Evolutionary conservation across 176 grass and related monocot genomes (phyloP).

Genomic region (Avena atlantica): DNA sequence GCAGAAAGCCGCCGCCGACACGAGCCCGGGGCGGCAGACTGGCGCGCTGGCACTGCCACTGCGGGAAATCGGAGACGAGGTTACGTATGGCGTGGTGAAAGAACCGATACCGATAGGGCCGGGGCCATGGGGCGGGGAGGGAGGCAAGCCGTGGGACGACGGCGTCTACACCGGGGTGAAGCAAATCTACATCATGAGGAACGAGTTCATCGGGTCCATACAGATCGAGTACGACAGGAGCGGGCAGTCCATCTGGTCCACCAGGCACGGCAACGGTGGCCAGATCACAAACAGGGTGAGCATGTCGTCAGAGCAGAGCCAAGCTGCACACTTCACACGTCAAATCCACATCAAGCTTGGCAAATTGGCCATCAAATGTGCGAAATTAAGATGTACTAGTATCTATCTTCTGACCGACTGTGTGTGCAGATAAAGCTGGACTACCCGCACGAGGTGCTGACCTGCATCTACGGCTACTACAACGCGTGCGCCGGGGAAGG

Average conservation of each 20-base stretch:
- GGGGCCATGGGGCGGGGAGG: conserved; percentile 91
- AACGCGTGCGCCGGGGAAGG: conserved; percentile 52
- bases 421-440: conserved; percentile 77
- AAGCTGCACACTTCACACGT: background rate
- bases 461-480: conserved; percentile 83
- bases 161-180: conserved; percentile 87
- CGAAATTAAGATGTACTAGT: background rate
- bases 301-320: background rate
- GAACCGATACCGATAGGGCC: conserved; percentile 75
- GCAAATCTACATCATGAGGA: conserved; percentile 75
- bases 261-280: conserved; percentile 71
- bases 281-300: conserved; percentile 75
- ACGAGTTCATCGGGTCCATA: conserved; percentile 70
- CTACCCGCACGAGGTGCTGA: conserved; percentile 84
- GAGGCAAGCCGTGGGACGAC: conserved; percentile 86
- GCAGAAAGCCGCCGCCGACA: conserved; percentile 30
- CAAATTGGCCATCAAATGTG: background rate
- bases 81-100: conserved; percentile 72
- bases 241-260: conserved; percentile 85
- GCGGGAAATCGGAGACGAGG: conserved; percentile 63
- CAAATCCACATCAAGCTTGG: too few relatives aligned
- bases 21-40: conserved; percentile 39
- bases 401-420: background rate
- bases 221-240: conserved; percentile 95
- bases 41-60: conserved; percentile 52